Evolutionary conservation across 441 rosid species (phyloP).

Genomic region (Populus hybrid): DNA sequence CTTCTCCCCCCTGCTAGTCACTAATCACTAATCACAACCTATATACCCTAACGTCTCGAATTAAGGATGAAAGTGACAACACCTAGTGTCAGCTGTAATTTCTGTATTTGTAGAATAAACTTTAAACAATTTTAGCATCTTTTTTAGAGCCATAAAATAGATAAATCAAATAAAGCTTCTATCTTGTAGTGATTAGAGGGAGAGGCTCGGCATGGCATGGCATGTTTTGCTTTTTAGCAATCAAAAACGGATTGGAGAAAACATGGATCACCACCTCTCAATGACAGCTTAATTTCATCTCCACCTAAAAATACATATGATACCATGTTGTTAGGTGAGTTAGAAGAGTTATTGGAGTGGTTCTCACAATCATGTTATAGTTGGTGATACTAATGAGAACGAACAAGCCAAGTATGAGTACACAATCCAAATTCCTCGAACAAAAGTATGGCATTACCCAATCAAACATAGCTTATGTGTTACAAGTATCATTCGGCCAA

Average conservation of each 20-base stretch:
- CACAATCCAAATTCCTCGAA: neutral
- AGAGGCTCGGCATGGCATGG: neutral
- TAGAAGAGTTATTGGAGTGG: neutral
- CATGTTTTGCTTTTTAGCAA: neutral
- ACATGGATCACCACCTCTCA: neutral
- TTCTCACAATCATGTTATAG: neutral
- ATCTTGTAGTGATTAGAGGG: neutral
- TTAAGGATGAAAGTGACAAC: neutral
- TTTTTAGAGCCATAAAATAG: neutral
- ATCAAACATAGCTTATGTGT: conserved; percentile 6
- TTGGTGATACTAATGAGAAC: neutral
- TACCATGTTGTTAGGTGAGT: conserved; percentile 17
- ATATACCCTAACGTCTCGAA: neutral
- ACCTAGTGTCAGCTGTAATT: neutral
- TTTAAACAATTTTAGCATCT: neutral
- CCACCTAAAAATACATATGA: neutral
- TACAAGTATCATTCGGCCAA: neutral
- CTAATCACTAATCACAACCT: neutral
- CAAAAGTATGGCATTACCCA: conserved; percentile 1
- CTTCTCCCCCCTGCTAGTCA: neutral
- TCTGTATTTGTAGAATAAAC: too few species aligned
- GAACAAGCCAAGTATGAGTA: neutral
- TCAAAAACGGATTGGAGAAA: neutral
- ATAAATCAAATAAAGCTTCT: neutral
- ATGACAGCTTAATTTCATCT: neutral